Evolutionary conservation across 2,329 filamentous ascomycete species (phyloP).

Genomic region (Botrytis sinoallii): DNA sequence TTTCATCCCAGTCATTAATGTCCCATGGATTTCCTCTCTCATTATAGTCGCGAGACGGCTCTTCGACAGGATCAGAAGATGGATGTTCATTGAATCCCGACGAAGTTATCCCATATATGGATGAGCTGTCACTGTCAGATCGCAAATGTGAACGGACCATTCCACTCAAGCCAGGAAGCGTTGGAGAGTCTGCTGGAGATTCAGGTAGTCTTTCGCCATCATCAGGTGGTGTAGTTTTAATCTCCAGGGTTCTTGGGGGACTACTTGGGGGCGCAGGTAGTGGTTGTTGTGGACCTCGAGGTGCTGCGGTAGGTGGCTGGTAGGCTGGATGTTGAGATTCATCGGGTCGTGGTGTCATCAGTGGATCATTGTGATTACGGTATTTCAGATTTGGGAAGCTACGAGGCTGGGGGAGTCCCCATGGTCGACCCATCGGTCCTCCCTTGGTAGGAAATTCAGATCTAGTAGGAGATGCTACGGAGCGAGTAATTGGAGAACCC

Average conservation of each 20-base stretch:
- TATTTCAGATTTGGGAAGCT: conserved; percentile 30
- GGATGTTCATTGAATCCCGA: conserved; percentile 43
- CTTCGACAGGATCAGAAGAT: conserved; percentile 38
- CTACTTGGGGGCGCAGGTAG: conserved; percentile 7
- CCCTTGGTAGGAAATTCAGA: conserved; percentile 9
- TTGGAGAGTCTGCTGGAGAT: conserved; percentile 65
- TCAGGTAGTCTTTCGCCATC: conserved; percentile 11
- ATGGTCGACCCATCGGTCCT: conserved; percentile 18
- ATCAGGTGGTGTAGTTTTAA: conserved; percentile 15
- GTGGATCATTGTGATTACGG: conserved; percentile 30
- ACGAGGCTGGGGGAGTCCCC: conserved; percentile 20
- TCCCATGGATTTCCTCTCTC: conserved; percentile 48
- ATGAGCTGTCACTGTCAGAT: conserved; percentile 76
- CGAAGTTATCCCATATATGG: conserved; percentile 60
- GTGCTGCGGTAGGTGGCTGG: conserved; percentile 2
- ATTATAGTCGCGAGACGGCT: conserved; percentile 36
- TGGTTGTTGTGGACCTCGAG: conserved; percentile 6
- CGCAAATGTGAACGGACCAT: conserved; percentile 84
- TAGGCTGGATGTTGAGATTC: conserved; percentile 35
- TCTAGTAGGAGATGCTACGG: conserved; percentile 23
- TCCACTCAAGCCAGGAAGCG: conserved; percentile 71
- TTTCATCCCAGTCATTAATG: conserved; percentile 35
- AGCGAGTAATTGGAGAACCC: conserved; percentile 29
- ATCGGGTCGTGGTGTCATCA: conserved; percentile 31
- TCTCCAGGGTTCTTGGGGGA: not conserved